Base-by-base conservation (phyloP, 305 asterid species). In the Fraxinus greggii region DNA sequence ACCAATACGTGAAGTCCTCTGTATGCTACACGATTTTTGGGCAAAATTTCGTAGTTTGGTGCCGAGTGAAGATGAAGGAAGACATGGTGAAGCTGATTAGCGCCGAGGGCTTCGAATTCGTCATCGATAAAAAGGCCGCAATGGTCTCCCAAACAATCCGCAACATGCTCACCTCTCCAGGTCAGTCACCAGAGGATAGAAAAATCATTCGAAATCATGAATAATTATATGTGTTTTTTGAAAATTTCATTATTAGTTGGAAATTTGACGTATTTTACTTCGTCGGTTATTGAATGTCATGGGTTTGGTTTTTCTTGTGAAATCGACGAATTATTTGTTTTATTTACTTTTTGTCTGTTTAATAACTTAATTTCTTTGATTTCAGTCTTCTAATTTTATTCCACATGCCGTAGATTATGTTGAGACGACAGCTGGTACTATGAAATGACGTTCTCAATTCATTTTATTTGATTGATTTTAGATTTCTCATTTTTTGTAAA, bases 131-230 rank as follows among this genome's bases (percentile, higher is more conserved):
- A 82, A 91, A 94, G 84, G 99, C 98, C 33, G 99, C 99, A 77
- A 93, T 94, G 98, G 98, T 95, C 82, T 95, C 99, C 65, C 97
- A 95, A 89, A 94, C 98, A 75, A 94, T 95, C 87, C 98, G 96
- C 83, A 95, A 93, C 92, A 95, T 95, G 99, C 98, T 95, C 89
- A 94, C 99, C 82, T 95, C 99, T 81, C 99, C 98, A 89, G 99
- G 99, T 94, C 75, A 48, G 13, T 78, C 26, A 77, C 72, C 56
- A 24, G 1, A 3, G 72, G 24, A 63, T 75, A 38, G 36, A 67
- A 45, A 45, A 45, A 26, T 67, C 23, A 29, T 69, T 29, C 56
- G 5, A 1, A 69, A 42, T 72, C 77, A 10, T 75, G 26, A 76
- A 40, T 61, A 29, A 38, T 23, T 56, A 28, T 69, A 29, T 28